These are phyloP conservation scores for Suillus variegatus DNA, from an alignment of 768 basidiomycete genomes.

Conservation along the genomic window DNA sequence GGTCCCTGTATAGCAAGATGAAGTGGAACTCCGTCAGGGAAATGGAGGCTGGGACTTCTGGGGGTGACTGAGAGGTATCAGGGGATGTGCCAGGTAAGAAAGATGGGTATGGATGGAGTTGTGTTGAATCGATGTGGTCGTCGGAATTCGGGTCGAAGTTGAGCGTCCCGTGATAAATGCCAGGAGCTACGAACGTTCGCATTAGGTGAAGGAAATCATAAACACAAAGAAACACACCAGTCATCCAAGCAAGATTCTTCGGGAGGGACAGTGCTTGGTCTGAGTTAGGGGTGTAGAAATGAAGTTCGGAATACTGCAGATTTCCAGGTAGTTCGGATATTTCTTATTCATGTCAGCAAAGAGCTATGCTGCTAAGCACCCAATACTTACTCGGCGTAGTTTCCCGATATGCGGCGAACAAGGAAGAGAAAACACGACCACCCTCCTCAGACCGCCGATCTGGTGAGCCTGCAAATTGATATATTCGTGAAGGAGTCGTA, in stretches of 20 bases:
- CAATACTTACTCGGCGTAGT: slow-evolving; percentile 71
- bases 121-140: slow-evolving; percentile 74
- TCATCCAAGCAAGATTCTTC: slow-evolving; percentile 86
- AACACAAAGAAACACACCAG: slow-evolving; percentile 51
- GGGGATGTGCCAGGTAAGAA: slow-evolving; percentile 32
- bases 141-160: slow-evolving; percentile 70
- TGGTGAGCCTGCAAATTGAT: slow-evolving; percentile 79
- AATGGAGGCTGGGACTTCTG: slow-evolving; percentile 69
- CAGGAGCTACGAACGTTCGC: slow-evolving; percentile 56
- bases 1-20: slow-evolving; percentile 78
- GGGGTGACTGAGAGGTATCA: slow-evolving; percentile 16
- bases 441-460: slow-evolving; percentile 74
- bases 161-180: slow-evolving; percentile 83
- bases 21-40: slow-evolving; percentile 92
- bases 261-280: slow-evolving; percentile 72
- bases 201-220: background rate
- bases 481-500: slow-evolving; percentile 86
- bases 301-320: slow-evolving; percentile 72
- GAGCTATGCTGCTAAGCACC: slow-evolving; percentile 3
- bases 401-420: slow-evolving; percentile 78
- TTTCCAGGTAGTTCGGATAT: slow-evolving; percentile 90
- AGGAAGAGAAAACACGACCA: slow-evolving; percentile 68
- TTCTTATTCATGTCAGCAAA: slow-evolving; percentile 50
- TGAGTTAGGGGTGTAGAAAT: slow-evolving; percentile 73
- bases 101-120: slow-evolving; percentile 77